These are phyloP conservation scores for Boletus edulis DNA, from an alignment of 768 basidiomycete species.

Conservation along the genomic window DNA sequence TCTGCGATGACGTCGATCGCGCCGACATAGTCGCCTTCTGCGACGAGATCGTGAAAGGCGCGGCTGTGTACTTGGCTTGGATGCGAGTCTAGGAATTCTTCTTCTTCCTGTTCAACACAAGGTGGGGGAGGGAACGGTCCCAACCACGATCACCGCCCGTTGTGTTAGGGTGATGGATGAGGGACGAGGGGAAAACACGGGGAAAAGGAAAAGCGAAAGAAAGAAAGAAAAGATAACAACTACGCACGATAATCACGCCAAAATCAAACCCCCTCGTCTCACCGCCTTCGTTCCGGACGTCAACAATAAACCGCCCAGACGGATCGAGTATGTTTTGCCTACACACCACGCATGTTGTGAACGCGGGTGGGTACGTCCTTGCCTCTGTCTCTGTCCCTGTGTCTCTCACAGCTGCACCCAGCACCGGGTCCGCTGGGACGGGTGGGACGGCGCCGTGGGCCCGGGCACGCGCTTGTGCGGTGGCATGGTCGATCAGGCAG, in stretches of 20 bases:
- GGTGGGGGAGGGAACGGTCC: no score
- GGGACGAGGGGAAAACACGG: not conserved
- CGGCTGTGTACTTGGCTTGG: constrained; percentile 17
- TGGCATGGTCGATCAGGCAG: constrained; percentile 25
- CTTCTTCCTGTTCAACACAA: constrained; percentile 19
- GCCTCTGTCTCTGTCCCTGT: no score
- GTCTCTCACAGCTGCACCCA: no score
- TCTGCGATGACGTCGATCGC: constrained; percentile 17
- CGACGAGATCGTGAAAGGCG: constrained; percentile 27
- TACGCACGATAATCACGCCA: constrained; percentile 25
- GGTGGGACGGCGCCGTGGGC: not conserved
- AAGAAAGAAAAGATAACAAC: no score
- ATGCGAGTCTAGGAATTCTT: constrained; percentile 14
- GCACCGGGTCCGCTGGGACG: not conserved
- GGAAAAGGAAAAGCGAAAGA: not conserved
- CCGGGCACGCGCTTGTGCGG: not conserved
- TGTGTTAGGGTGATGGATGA: no score
- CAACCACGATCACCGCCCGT: no score
- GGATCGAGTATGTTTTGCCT: constrained; percentile 14
- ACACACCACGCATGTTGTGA: constrained; percentile 17
- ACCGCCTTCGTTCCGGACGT: constrained; percentile 27
- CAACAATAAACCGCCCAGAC: constrained; percentile 21
- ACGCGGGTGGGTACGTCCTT: not conserved
- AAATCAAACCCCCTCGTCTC: constrained; percentile 26
- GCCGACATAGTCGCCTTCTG: constrained; percentile 18